Evolutionary conservation across 345 rosid genomes (phyloP), one percentile per base, ranked within the genome.

Genomic region (Eucalyptus paniculata): DNA sequence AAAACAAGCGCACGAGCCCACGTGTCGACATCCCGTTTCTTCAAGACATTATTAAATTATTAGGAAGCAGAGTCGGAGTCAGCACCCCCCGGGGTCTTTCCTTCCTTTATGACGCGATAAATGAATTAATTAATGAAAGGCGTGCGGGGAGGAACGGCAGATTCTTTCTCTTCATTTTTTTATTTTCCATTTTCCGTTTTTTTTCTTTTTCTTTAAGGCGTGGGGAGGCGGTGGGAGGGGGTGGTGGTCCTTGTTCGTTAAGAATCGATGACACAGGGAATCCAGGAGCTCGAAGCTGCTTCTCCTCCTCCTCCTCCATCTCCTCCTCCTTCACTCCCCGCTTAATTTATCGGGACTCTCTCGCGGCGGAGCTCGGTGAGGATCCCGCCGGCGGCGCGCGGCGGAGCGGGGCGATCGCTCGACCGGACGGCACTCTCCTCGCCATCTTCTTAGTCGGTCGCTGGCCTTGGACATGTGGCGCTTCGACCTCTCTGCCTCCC

Each of bases 381-480:
- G 62, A 56, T 26, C 30, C 62, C 62, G 62, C 30, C 62, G 30
- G 62, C 30, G 62, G 62, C 62, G 62, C 62, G 30, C 30, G 62
- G 30, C 30, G 62, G 28, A 23, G 60, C 60, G 60, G 2, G 24
- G 60, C 62, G 62, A 56, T 67, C 77, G 18, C 77, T 34, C 81
- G 42, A 32, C 30, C 62, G 62, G 62, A 21, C 58, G 26, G 58
- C 49, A 45, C 49, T 45, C 49, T 45, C 49, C 49, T 45, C 49
- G 49, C 49, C 49, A 45, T 10, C 49, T 45, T 45, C 49, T 45
- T 45, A 81, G 37, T 28, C 19, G 56, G 26, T 89, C 92, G 89
- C 91, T 92, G 95, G 96, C 93, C 90, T 93, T 90, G 86, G 93
- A 92, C 88, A 82, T 95, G 11, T 92, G 94, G 95, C 77, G 90